These are phyloP conservation scores for Centrapalus pauciflorus DNA, from an alignment of 129 eudicot genomes.

Conservation along the genomic window DNA sequence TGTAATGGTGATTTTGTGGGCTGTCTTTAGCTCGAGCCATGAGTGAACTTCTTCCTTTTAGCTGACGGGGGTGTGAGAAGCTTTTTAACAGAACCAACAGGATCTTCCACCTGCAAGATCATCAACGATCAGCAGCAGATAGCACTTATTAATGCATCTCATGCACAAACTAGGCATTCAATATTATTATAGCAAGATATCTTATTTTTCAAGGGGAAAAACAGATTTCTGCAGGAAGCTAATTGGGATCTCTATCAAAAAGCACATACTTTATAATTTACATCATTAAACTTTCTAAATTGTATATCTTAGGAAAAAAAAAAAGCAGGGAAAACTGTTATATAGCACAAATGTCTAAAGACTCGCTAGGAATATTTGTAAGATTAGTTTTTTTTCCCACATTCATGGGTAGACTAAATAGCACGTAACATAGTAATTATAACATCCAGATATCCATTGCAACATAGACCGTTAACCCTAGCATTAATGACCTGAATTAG, in stretches of 20 bases:
- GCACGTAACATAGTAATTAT: not conserved
- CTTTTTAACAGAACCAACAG: constrained; percentile 62
- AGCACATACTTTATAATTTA: not conserved
- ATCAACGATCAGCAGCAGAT: not conserved
- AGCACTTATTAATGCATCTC: not conserved
- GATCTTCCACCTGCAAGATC: constrained; percentile 79
- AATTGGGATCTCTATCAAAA: not conserved
- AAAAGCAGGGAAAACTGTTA: not conserved
- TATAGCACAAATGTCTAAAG: not conserved
- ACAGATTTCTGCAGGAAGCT: not conserved
- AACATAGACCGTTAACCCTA: not conserved
- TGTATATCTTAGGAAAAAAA: not conserved
- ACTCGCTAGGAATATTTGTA: not conserved
- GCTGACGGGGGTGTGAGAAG: constrained; percentile 61
- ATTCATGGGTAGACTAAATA: not conserved
- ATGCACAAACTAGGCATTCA: not conserved
- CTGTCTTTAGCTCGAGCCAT: constrained; percentile 33
- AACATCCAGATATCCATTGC: not conserved
- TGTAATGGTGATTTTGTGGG: constrained; percentile 8
- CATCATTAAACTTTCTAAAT: not conserved
- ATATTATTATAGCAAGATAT: not conserved
- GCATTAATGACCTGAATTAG: too few species aligned
- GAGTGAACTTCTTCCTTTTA: constrained; percentile 54
- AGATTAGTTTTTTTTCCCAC: not conserved
- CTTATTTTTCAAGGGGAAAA: not conserved